Evolutionary conservation across 139 green algal species (phyloP).

Genomic region (Choricystis sp.): DNA sequence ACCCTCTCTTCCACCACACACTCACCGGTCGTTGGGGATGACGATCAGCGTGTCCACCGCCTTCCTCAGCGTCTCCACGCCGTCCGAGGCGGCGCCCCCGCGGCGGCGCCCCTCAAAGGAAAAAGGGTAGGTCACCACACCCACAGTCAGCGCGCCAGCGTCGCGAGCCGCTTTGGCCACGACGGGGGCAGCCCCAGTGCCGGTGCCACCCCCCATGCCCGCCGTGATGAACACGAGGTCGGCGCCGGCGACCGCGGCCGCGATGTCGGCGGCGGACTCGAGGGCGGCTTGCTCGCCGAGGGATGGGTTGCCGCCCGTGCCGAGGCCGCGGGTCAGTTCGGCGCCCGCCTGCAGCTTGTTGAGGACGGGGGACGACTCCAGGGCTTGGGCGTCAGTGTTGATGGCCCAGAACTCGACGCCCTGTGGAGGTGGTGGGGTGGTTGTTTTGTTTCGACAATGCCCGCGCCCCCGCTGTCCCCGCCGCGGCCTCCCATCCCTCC

Average conservation of each 20-base stretch:
- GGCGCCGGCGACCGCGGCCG: slow-evolving; percentile 29
- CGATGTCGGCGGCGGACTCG: slow-evolving; percentile 68
- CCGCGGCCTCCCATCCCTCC: neutral
- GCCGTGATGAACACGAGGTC: slow-evolving; percentile 85
- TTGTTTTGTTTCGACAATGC: no score
- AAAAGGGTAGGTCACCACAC: slow-evolving; percentile 89
- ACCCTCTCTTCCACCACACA: no score
- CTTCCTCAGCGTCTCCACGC: slow-evolving; percentile 54
- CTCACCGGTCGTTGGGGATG: slow-evolving; percentile 79
- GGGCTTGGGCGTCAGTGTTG: slow-evolving; percentile 92
- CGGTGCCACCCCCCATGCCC: slow-evolving; percentile 86
- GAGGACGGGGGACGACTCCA: slow-evolving; percentile 55
- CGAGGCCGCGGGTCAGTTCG: slow-evolving; percentile 79
- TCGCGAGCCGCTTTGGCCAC: slow-evolving; percentile 65
- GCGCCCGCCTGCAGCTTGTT: slow-evolving; percentile 89
- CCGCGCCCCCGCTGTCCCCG: neutral
- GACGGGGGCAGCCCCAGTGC: slow-evolving; percentile 75
- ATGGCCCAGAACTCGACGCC: slow-evolving; percentile 91
- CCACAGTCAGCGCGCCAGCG: slow-evolving; percentile 69
- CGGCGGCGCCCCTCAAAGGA: slow-evolving; percentile 70
- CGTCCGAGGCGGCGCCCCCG: slow-evolving; percentile 33
- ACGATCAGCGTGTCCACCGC: slow-evolving; percentile 76
- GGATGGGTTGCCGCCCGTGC: slow-evolving; percentile 76
- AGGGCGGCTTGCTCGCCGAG: slow-evolving; percentile 75
- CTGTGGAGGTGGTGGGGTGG: slow-evolving; percentile 19